Evolutionary conservation across 129 eudicot species (phyloP).

Genomic region (Escallonia rubra): DNA sequence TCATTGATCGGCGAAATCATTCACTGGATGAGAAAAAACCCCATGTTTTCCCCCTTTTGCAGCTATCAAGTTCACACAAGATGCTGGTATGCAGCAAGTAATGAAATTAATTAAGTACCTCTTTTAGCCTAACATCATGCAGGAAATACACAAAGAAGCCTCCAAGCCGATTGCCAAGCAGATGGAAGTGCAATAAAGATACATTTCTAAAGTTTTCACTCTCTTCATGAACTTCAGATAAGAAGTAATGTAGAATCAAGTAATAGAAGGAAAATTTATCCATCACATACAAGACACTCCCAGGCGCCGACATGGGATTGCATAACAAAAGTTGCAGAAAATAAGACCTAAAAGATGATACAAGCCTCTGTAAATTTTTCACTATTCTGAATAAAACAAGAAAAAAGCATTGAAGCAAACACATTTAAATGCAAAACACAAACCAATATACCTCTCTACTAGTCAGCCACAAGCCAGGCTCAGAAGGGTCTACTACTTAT

Average conservation of each 20-base stretch:
- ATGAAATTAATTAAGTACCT: no score
- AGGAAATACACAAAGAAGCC: no score
- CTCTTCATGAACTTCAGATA: constrained; percentile 10
- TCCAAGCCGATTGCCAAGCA: background rate
- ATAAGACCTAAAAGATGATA: constrained; percentile 39
- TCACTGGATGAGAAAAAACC: no score
- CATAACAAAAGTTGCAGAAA: constrained; percentile 13
- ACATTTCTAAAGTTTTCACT: background rate
- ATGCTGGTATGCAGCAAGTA: background rate
- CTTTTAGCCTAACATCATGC: no score
- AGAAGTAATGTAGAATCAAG: background rate
- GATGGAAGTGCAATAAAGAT: constrained; percentile 14
- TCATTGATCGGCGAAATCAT: no score
- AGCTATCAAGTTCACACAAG: background rate
- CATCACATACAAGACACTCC: constrained; percentile 23
- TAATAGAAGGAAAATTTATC: constrained; percentile 7
- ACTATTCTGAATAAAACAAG: constrained; percentile 22
- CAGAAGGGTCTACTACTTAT: constrained; percentile 13
- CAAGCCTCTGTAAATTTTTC: constrained; percentile 33
- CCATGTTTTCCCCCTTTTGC: background rate
- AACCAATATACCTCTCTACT: constrained; percentile 33
- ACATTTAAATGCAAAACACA: constrained; percentile 22
- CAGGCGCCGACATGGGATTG: background rate
- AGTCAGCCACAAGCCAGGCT: constrained; percentile 12
- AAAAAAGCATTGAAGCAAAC: constrained; percentile 28